phyloP scores from a whole-genome alignment of 345 rosid genomes.

The Gossypium rotundifolium region DNA sequence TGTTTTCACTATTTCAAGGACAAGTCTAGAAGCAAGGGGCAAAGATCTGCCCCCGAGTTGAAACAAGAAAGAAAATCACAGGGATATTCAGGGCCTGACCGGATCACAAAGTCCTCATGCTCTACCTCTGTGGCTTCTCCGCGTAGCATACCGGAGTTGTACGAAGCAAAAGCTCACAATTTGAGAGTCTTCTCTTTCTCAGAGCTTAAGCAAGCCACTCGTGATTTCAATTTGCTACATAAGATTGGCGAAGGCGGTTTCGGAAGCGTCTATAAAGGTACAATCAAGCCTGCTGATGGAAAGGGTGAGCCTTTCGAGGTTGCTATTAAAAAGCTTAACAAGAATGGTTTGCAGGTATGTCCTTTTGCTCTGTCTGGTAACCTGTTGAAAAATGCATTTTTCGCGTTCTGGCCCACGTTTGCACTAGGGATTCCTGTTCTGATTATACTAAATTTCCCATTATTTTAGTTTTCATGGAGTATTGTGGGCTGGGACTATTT shows the following conservation, averaged over 20 bases:
- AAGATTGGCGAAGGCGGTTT: slow-evolving; percentile 96
- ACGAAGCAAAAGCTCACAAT: slow-evolving; percentile 55
- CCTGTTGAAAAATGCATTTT: background rate
- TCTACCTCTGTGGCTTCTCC: slow-evolving; percentile 47
- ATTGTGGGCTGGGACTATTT: too few species aligned
- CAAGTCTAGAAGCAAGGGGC: slow-evolving; percentile 30
- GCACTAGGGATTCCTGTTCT: background rate
- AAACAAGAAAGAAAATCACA: slow-evolving; percentile 15
- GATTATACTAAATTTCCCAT: background rate
- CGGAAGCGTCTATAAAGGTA: slow-evolving; percentile 67
- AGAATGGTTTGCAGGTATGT: slow-evolving; percentile 63
- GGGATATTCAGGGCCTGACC: slow-evolving; percentile 21
- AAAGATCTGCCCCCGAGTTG: slow-evolving; percentile 49
- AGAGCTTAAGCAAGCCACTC: slow-evolving; percentile 70
- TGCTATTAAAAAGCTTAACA: slow-evolving; percentile 78
- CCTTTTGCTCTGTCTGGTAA: background rate
- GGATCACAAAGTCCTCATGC: slow-evolving; percentile 37
- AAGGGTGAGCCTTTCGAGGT: slow-evolving; percentile 43
- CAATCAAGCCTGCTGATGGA: slow-evolving; percentile 41
- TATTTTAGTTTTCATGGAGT: too few species aligned
- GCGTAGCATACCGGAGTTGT: slow-evolving; percentile 59
- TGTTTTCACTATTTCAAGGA: slow-evolving; percentile 54
- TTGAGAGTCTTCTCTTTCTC: slow-evolving; percentile 58
- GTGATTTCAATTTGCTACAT: slow-evolving; percentile 47
- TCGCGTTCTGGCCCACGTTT: too few species aligned